These are phyloP conservation scores for Rhizoclosmatium globosum DNA, from an alignment of 192 early-diverging fungal genomes.

Conservation along the genomic window DNA sequence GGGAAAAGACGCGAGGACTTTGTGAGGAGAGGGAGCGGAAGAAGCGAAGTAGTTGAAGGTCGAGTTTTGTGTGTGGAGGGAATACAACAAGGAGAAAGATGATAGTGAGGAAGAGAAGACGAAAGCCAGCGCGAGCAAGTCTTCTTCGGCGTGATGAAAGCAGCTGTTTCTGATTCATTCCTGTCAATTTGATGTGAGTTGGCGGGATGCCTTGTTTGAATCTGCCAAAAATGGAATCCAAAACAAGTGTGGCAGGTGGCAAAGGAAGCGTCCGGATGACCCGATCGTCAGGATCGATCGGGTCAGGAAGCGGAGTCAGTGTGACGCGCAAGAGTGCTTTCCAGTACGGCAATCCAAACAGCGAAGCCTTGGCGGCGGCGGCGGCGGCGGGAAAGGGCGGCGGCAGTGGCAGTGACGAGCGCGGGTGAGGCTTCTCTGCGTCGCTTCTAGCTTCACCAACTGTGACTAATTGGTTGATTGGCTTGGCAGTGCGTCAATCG, in stretches of 20 bases:
- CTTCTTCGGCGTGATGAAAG: neutral
- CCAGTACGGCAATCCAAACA: conserved; percentile 5
- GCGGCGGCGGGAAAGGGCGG: neutral
- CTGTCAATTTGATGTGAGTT: neutral
- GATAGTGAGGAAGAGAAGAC: neutral
- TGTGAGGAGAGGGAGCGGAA: neutral
- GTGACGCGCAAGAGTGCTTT: conserved; percentile 13
- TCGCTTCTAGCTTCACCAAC: no score
- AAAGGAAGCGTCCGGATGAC: no score
- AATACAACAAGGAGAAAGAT: neutral
- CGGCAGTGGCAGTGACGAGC: neutral
- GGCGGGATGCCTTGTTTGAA: neutral
- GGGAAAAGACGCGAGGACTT: neutral
- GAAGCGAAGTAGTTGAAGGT: neutral
- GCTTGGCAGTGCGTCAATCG: no score
- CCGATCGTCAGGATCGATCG: neutral
- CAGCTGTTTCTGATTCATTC: neutral
- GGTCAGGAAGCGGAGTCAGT: neutral
- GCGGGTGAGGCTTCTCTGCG: no score
- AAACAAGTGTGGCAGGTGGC: no score
- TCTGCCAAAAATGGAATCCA: neutral
- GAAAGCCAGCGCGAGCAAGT: neutral
- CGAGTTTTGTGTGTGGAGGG: neutral
- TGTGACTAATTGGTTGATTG: no score
- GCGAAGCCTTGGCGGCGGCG: neutral